Percentiles rank a stretch among this genome's conserved stretches.
These are phyloP conservation scores for Moniliella sp. DNA, from an alignment of 1,284 basidiomycete genomes.

Conservation along the genomic window DNA sequence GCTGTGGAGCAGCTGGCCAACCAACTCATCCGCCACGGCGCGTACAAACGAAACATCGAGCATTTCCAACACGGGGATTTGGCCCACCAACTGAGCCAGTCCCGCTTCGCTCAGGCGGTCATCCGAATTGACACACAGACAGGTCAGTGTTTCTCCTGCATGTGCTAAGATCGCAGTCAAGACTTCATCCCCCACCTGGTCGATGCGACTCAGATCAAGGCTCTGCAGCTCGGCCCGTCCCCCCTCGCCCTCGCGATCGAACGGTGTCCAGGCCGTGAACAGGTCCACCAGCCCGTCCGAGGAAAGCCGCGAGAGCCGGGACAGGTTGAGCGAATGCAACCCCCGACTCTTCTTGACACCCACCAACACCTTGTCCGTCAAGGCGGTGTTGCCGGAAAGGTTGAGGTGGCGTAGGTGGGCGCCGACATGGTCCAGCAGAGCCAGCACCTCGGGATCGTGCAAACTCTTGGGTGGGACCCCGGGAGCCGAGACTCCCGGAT, in stretches of 20 bases:
- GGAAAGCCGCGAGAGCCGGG: too few species aligned
- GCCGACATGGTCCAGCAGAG: slow-evolving; percentile 43
- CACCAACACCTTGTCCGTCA: slow-evolving; percentile 44
- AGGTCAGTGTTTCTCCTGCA: slow-evolving; percentile 44
- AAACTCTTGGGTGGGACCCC: slow-evolving; percentile 34
- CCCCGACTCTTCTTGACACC: slow-evolving; percentile 46
- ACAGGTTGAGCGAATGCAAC: too few species aligned
- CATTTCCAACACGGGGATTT: slow-evolving; percentile 37
- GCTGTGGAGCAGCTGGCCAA: slow-evolving; percentile 36
- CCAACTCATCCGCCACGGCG: slow-evolving; percentile 56
- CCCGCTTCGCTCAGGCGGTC: slow-evolving; percentile 45
- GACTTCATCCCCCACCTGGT: slow-evolving; percentile 41
- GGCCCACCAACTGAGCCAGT: slow-evolving; percentile 34
- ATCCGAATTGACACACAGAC: slow-evolving; percentile 59
- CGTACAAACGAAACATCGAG: slow-evolving; percentile 75
- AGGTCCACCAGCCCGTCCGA: too few species aligned
- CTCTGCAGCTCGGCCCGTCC: too few species aligned
- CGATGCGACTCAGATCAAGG: slow-evolving; percentile 22
- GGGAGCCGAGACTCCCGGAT: slow-evolving; percentile 36
- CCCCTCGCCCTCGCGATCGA: too few species aligned
- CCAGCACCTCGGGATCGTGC: slow-evolving; percentile 44
- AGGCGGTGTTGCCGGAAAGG: slow-evolving; percentile 44
- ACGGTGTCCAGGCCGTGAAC: too few species aligned
- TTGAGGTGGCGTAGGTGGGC: slow-evolving; percentile 40
- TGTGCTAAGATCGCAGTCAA: slow-evolving; percentile 50